Percentiles rank a stretch among this genome's conserved stretches.
Conservation (phyloP, 345 rosid genomes). For the Sonneratia caseolaris region DNA sequence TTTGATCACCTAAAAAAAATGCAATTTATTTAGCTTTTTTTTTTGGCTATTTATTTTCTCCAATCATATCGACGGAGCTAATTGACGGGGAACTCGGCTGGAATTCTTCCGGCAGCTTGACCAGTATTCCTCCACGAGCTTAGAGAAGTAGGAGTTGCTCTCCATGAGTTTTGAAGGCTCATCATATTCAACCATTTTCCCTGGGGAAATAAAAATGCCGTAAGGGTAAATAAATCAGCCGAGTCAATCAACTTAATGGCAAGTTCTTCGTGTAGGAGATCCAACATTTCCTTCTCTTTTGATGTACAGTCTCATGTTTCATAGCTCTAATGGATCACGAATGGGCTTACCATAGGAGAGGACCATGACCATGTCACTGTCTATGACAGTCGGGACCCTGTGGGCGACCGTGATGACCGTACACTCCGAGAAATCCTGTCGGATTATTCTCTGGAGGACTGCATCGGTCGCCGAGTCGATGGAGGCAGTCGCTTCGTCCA, state of each 20-base stretch:
- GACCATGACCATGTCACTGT: slow-evolving; percentile 82
- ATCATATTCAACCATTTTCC: slow-evolving; percentile 55
- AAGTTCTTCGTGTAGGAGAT: too few species aligned
- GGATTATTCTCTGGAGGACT: slow-evolving; percentile 49
- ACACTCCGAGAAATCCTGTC: slow-evolving; percentile 53
- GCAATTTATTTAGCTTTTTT: too few species aligned
- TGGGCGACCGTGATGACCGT: slow-evolving; percentile 72
- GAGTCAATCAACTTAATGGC: too few species aligned
- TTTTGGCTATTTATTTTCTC: too few species aligned
- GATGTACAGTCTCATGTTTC: too few species aligned
- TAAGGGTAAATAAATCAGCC: not conserved
- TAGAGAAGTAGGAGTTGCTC: slow-evolving; percentile 56
- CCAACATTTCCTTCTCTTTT: too few species aligned
- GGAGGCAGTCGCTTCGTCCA: slow-evolving; percentile 69
- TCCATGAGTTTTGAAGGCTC: slow-evolving; percentile 60
- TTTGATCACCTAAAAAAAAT: too few species aligned
- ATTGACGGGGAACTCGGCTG: not conserved
- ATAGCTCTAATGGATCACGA: too few species aligned
- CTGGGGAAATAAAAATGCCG: slow-evolving; percentile 12
- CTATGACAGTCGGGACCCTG: slow-evolving; percentile 60
- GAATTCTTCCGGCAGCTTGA: slow-evolving; percentile 45
- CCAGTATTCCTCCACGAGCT: slow-evolving; percentile 76
- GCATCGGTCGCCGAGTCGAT: slow-evolving; percentile 69
- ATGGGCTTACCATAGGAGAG: slow-evolving; percentile 48
- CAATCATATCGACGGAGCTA: not conserved